Percentiles rank a stretch among this genome's conserved stretches.
Evolutionary conservation across 768 basidiomycete genomes (phyloP).

Genomic region (Suillus spraguei): DNA sequence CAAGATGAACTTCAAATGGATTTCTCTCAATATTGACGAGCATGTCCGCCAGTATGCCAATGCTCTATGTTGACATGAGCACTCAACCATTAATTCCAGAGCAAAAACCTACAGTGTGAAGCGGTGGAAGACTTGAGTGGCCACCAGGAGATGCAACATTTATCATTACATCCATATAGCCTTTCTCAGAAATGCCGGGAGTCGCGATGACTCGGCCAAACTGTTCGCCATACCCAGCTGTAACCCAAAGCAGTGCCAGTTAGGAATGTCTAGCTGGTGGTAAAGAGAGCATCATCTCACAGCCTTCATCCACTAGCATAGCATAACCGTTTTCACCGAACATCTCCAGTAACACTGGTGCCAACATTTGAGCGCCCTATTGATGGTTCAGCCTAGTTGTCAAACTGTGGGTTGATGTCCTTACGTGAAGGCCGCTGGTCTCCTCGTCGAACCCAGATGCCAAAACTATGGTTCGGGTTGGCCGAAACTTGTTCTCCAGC

Average conservation of each 20-base stretch:
- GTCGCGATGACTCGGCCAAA: slow-evolving; percentile 59
- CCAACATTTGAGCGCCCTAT: slow-evolving; percentile 58
- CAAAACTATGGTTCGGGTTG: slow-evolving; percentile 62
- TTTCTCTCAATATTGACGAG: slow-evolving; percentile 70
- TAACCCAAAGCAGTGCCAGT: slow-evolving; percentile 12
- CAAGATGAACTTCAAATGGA: slow-evolving; percentile 56
- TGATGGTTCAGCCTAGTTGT: background rate
- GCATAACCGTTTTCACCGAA: slow-evolving; percentile 78
- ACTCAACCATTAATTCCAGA: slow-evolving; percentile 10
- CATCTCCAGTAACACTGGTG: slow-evolving; percentile 48
- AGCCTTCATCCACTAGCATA: slow-evolving; percentile 88
- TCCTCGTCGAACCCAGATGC: slow-evolving; percentile 83
- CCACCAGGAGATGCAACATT: slow-evolving; percentile 74
- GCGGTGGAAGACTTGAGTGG: slow-evolving; percentile 83
- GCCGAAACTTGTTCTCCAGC: slow-evolving; percentile 61
- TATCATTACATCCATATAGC: slow-evolving; percentile 63
- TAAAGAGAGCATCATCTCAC: slow-evolving; percentile 40
- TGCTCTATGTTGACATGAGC: slow-evolving; percentile 49
- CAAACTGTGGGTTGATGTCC: background rate
- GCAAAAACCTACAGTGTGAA: slow-evolving; percentile 61
- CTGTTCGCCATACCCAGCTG: slow-evolving; percentile 52
- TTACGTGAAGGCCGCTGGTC: slow-evolving; percentile 51
- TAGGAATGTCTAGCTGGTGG: background rate
- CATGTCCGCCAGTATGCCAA: slow-evolving; percentile 77
- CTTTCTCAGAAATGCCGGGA: slow-evolving; percentile 76